Evolutionary conservation across 1,139 yeast species (phyloP).

Genomic region (Geotrichum phurueaensis): DNA sequence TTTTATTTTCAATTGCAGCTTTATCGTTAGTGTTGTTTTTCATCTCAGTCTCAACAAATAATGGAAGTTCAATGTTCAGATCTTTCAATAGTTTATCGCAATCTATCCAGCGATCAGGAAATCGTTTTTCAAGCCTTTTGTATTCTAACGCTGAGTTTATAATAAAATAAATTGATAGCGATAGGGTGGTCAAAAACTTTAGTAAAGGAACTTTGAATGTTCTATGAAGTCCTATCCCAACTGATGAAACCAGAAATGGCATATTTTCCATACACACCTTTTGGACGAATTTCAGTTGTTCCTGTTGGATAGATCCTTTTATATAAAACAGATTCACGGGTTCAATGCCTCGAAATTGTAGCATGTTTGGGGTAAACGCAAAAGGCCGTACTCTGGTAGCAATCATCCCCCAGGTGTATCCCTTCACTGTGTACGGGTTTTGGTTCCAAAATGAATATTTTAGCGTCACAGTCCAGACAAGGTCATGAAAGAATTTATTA

Average conservation of each 20-base stretch:
- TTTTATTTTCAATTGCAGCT: too few species aligned
- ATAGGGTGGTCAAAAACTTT: too few species aligned
- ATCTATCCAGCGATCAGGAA: too few species aligned
- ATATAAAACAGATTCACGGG: background rate
- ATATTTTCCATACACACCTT: background rate
- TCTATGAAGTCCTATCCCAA: background rate
- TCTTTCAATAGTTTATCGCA: too few species aligned
- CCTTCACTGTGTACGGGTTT: background rate
- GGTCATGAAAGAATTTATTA: too few species aligned
- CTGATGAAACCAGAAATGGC: background rate
- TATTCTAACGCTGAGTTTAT: too few species aligned
- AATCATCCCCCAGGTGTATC: background rate
- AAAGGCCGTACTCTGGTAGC: background rate
- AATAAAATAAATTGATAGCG: too few species aligned
- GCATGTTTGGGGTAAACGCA: background rate
- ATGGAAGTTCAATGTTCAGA: too few species aligned
- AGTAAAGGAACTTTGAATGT: background rate
- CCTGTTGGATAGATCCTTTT: background rate
- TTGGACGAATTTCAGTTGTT: background rate
- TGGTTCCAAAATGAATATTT: background rate
- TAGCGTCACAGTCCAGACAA: background rate
- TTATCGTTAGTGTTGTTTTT: too few species aligned
- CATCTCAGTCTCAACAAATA: too few species aligned
- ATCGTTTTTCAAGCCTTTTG: too few species aligned
- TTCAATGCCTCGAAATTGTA: background rate